Base-by-base conservation (phyloP, 345 rosid genomes). In the Nephelium lappaceum region DNA sequence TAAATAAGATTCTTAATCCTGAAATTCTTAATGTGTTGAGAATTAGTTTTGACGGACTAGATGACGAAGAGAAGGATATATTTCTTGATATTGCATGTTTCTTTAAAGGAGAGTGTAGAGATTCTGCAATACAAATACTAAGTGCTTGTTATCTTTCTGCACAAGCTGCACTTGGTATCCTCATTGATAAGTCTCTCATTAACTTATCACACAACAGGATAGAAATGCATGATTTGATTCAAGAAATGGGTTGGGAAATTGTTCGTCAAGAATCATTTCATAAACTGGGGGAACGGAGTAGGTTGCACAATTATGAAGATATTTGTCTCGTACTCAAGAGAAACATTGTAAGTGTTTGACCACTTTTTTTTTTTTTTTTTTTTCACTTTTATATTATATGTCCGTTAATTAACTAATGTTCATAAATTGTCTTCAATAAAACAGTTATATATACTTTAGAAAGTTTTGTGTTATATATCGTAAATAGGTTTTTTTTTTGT, bases 191-290 rank as follows among this genome's bases (percentile, higher is more conserved):
- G 39, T 77, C 73, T 41, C 79, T 77, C 0, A 25, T 38, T 3
- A 55, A n/a, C 3, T 19, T 77, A 3, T 63, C 67, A 23, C 1
- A 6, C 64, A 65, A 78, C 3, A 51, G 67, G 43, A 62, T 85
- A 0, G 47, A 77, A 21, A 82, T 85, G 84, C 87, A 87, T 78
- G 87, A 85, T 80, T 80, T 83, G 80, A 58, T 87, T 51, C 84
- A 83, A 77, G 85, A 82, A 5, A 82, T 87, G 90, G 85, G 85
- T 5, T 45, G 77, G 31, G 82, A 81, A 21, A 79, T 85, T 70
- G 78, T 85, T 75, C 86, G 53, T 0, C 57, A 74, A 62, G 83
- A 80, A 55, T 0, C 73, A 6, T 8, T 8, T 1, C 9, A 77
- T 45, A 69, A 75, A 5, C 75, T 82, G 53, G 83, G 74, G 10